Conservation (phyloP, 164 flowering plant species). For the Magnolia kwangsiensis region DNA sequence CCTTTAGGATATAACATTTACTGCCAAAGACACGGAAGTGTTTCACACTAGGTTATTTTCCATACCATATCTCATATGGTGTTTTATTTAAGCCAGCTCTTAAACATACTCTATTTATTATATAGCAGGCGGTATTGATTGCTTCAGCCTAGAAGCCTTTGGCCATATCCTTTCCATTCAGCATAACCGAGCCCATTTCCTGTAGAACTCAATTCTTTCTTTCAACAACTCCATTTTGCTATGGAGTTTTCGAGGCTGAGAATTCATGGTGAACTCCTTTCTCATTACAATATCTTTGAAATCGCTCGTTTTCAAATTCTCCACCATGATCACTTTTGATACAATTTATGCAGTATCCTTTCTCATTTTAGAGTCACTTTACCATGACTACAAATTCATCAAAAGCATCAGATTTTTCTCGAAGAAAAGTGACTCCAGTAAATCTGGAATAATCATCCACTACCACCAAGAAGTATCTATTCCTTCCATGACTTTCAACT, state of each 20-base stretch:
- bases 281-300: not conserved
- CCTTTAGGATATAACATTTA: too few species aligned
- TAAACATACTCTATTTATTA: too few species aligned
- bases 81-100: not conserved
- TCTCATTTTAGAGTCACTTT: not conserved
- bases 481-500: not conserved
- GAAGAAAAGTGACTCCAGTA: not conserved
- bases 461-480: not conserved
- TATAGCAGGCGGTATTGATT: not conserved
- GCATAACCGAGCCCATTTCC: too few species aligned
- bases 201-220: too few species aligned
- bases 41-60: too few species aligned
- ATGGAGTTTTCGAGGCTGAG: too few species aligned
- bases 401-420: not conserved
- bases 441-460: constrained; percentile 11
- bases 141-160: not conserved
- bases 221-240: too few species aligned
- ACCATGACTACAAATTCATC: not conserved
- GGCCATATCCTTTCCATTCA: too few species aligned
- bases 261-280: not conserved
- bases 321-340: not conserved
- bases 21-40: too few species aligned
- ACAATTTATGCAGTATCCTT: not conserved
- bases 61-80: not conserved
- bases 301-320: not conserved